These are phyloP conservation scores for Phytophthora boehmeriae DNA, from an alignment of 352 stramenopile genomes.

Conservation along the genomic window DNA sequence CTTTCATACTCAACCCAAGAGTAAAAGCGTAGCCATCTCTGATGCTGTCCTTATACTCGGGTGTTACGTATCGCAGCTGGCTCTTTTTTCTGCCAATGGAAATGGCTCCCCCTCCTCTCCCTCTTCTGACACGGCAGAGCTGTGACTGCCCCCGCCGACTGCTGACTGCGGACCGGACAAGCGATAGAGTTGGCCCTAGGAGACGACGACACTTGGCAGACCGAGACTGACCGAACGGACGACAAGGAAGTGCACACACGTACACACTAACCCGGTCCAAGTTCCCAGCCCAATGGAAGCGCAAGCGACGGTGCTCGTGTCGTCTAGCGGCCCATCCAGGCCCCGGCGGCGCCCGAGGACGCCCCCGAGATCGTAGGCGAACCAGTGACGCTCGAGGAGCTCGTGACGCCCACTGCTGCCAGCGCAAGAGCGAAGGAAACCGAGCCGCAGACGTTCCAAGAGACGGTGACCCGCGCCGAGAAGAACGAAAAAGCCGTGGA, in stretches of 20 bases:
- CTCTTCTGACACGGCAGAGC: slow-evolving; percentile 34
- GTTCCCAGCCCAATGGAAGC: slow-evolving; percentile 28
- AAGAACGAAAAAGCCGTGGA: slow-evolving; percentile 15
- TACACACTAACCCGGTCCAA: not conserved
- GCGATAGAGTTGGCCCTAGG: slow-evolving; percentile 12
- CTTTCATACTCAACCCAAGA: not conserved
- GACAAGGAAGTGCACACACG: no score
- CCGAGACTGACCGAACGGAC: slow-evolving; percentile 1
- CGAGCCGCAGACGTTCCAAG: not conserved
- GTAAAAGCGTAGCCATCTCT: slow-evolving; percentile 7
- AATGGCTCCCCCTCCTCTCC: slow-evolving; percentile 39
- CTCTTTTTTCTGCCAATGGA: slow-evolving; percentile 58
- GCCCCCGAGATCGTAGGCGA: slow-evolving; percentile 35
- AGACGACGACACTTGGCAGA: not conserved
- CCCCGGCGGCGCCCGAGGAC: slow-evolving; percentile 26
- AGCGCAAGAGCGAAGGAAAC: not conserved
- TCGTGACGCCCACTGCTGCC: slow-evolving; percentile 9
- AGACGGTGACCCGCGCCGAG: slow-evolving; percentile 1
- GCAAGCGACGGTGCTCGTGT: slow-evolving; percentile 15
- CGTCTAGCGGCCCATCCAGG: slow-evolving; percentile 21
- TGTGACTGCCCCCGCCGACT: slow-evolving; percentile 16
- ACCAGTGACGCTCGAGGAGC: slow-evolving; percentile 36
- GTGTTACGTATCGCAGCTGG: slow-evolving; percentile 15
- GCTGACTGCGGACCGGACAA: not conserved
- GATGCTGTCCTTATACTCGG: slow-evolving; percentile 1